Conservation (phyloP, 2,329 filamentous ascomycete species). For the Biscogniauxia sp. region DNA sequence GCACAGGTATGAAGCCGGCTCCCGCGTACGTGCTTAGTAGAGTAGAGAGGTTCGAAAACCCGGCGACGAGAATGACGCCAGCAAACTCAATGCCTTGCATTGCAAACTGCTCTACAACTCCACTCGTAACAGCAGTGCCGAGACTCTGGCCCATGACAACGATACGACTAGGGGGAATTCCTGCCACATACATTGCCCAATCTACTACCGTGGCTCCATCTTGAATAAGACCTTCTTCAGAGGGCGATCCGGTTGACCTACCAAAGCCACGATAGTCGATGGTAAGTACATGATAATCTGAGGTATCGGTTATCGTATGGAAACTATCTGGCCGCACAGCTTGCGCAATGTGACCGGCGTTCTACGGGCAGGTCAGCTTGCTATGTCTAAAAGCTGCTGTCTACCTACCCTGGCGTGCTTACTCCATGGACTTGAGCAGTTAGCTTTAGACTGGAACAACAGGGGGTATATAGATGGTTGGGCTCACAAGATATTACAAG, state of each 20-base stretch:
- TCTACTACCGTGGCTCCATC: slow-evolving; percentile 74
- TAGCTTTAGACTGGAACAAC: slow-evolving; percentile 9
- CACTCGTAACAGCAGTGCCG: slow-evolving; percentile 79
- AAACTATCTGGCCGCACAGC: slow-evolving; percentile 74
- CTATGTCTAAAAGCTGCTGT: slow-evolving; percentile 4
- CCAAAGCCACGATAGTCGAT: slow-evolving; percentile 92
- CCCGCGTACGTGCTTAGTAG: slow-evolving; percentile 77
- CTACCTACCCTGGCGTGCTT: slow-evolving; percentile 30
- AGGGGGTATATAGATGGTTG: not conserved
- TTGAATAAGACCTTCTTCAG: slow-evolving; percentile 75
- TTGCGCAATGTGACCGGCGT: slow-evolving; percentile 83
- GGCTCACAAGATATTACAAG: slow-evolving; percentile 62
- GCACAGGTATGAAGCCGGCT: slow-evolving; percentile 72
- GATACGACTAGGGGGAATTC: slow-evolving; percentile 68
- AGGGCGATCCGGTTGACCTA: slow-evolving; percentile 73
- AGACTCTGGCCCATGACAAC: slow-evolving; percentile 83
- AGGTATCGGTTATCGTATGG: slow-evolving; percentile 70
- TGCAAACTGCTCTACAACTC: slow-evolving; percentile 69
- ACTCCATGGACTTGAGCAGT: slow-evolving; percentile 59
- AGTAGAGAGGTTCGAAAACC: slow-evolving; percentile 71
- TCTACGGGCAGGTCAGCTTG: slow-evolving; percentile 52
- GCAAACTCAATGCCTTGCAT: slow-evolving; percentile 66
- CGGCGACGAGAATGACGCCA: slow-evolving; percentile 74
- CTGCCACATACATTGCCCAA: slow-evolving; percentile 64
- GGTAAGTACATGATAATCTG: slow-evolving; percentile 76